Base-by-base conservation (phyloP, 2,329 filamentous ascomycete genomes). In the Onygenales sp. region DNA sequence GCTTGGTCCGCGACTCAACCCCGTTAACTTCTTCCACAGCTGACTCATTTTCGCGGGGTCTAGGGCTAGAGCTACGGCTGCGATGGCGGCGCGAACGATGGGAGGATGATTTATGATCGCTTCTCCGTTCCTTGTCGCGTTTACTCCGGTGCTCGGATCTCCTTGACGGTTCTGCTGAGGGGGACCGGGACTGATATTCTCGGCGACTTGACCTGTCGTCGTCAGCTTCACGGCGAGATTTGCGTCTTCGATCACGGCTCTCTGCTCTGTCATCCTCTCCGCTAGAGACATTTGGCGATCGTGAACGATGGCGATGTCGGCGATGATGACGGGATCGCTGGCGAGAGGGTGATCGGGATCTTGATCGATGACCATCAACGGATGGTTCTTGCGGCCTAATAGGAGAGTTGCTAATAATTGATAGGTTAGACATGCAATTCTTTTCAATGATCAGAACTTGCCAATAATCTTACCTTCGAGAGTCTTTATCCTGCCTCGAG, bases 141-240 rank as follows among this genome's bases (percentile, higher is more conserved):
- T 80, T 83, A 59, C 82, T 83, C 56, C 82, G 80, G 60, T 83
- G 80, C 48, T 77, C 75, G 6, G 80, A 77, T 52, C 77, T 81
- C 39, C 76, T 74, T 4, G 77, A 76, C 8, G 78, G 76, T 10
- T 82, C 80, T 1, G 79, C 80, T 2, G 87, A 88, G 4, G 77
- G 76, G n/a, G 86, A 88, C 54, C 85, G 77, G 0, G 84, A 83
- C 49, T 75, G 63, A 58, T 74, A 17, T 73, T 47, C 75, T 70
- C 58, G 68, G 67, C 56, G 59, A 57, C 56, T 70, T 67, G 43
- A 70, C 65, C 62, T 57, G 63, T 70, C 49, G 65, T 62, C 49
- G 47, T 78, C 75, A 13, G 71, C 70, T 6, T 68, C 67, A 32
- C 60, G 62, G 49, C 61, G 64, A 10, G 59, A 71, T 61, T 53